Conservation (phyloP, 2,329 filamentous ascomycete species). For the Apiospora pterosperma region DNA sequence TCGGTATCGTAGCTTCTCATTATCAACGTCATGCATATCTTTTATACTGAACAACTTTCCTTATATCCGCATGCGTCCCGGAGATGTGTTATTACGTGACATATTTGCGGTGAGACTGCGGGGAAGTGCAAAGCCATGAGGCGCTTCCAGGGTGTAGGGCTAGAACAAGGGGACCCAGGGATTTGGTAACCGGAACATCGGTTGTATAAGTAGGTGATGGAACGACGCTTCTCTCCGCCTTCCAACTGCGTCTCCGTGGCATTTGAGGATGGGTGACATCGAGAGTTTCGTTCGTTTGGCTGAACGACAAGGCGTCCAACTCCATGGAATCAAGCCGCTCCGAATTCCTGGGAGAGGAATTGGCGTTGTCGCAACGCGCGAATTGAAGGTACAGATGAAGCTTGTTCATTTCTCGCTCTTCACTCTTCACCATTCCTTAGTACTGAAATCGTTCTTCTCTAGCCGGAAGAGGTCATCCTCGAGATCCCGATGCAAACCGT, state of each 20-base stretch:
- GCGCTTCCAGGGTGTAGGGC: background rate
- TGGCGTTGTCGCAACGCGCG: conserved; percentile 3
- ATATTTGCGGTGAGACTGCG: background rate
- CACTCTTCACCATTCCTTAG: background rate
- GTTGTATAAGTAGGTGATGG: background rate
- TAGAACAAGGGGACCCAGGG: background rate
- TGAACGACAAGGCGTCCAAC: background rate
- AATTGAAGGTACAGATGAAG: background rate
- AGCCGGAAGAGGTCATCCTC: conserved; percentile 7
- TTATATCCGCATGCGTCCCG: background rate
- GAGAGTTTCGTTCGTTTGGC: background rate
- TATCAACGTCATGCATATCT: too few relatives aligned
- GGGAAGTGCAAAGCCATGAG: too few relatives aligned
- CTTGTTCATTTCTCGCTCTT: background rate
- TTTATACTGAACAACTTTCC: background rate
- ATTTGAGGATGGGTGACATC: background rate
- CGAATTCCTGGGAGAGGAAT: background rate
- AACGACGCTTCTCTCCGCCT: background rate
- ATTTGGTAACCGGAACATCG: background rate
- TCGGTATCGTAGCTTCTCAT: background rate
- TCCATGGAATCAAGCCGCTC: background rate
- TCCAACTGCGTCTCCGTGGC: background rate
- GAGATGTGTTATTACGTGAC: background rate
- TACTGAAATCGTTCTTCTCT: background rate
- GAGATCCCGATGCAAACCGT: conserved; percentile 4